These are phyloP conservation scores for Edaphochlamys debaryana DNA, from an alignment of 139 green algal species.

Conservation along the genomic window DNA sequence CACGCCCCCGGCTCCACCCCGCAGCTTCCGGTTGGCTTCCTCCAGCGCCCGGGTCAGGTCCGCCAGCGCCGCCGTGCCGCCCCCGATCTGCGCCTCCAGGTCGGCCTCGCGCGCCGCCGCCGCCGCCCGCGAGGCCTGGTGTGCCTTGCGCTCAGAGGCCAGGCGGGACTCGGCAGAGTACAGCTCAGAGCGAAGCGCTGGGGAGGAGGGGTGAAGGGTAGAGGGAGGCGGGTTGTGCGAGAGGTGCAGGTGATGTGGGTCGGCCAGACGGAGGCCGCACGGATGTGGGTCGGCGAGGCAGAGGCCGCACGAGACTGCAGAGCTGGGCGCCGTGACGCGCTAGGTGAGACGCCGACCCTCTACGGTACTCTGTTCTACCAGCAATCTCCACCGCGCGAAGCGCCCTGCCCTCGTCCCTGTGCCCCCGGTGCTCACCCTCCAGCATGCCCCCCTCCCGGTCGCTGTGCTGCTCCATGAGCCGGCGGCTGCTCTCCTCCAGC, in stretches of 20 bases:
- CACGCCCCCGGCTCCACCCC: no score
- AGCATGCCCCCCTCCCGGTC: constrained; percentile 52
- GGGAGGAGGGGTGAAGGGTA: neutral
- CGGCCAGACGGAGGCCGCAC: no score
- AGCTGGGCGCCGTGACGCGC: no score
- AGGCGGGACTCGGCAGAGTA: constrained; percentile 62
- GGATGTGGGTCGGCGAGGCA: no score
- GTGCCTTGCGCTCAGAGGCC: constrained; percentile 68
- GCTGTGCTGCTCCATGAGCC: constrained; percentile 39
- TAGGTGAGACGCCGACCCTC: no score
- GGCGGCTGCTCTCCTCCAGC: constrained; percentile 55
- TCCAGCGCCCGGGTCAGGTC: constrained; percentile 59
- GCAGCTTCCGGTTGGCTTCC: constrained; percentile 36
- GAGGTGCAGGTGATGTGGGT: no score
- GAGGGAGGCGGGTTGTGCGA: no score
- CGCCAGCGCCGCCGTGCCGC: constrained; percentile 58
- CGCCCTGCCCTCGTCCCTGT: no score
- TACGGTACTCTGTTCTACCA: no score
- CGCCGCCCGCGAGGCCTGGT: constrained; percentile 39
- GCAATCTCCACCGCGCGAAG: no score
- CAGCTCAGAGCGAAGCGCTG: constrained; percentile 67
- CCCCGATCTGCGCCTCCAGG: constrained; percentile 64
- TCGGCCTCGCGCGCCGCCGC: constrained; percentile 66
- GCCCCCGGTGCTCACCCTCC: constrained; percentile 43
- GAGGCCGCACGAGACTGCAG: no score